These are phyloP conservation scores for Neofusicoccum parvum DNA, from an alignment of 2,329 filamentous ascomycete species.

Conservation along the genomic window DNA sequence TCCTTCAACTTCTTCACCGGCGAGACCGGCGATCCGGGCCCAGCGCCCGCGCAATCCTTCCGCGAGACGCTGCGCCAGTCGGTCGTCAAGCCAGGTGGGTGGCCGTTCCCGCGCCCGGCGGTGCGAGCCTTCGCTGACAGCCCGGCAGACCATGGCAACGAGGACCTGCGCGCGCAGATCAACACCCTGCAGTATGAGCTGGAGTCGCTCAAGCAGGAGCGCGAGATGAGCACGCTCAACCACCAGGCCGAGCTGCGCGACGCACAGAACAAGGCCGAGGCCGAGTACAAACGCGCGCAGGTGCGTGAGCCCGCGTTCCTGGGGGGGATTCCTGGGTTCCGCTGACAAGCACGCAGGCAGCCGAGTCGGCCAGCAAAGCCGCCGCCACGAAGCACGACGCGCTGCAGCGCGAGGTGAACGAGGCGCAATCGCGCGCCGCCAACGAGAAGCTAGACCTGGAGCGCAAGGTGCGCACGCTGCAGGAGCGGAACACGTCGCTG, in stretches of 20 bases:
- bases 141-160: slow-evolving; percentile 53
- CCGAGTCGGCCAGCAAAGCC: slow-evolving; percentile 55
- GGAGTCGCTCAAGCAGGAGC: slow-evolving; percentile 83
- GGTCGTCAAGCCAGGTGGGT: slow-evolving; percentile 35
- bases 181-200: slow-evolving; percentile 87
- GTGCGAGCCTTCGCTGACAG: slow-evolving; percentile 12
- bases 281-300: slow-evolving; percentile 73
- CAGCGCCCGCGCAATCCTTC: slow-evolving; percentile 36
- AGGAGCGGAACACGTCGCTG: slow-evolving; percentile 72
- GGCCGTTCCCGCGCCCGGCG: not conserved
- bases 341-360: slow-evolving; percentile 39
- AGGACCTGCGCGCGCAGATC: slow-evolving; percentile 86
- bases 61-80: slow-evolving; percentile 50
- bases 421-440: slow-evolving; percentile 54
- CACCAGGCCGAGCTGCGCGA: slow-evolving; percentile 85
- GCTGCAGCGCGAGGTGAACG: slow-evolving; percentile 57
- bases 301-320: slow-evolving; percentile 32
- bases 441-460: slow-evolving; percentile 61
- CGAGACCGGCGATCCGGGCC: slow-evolving; percentile 42
- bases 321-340: not conserved
- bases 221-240: slow-evolving; percentile 74
- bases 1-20: slow-evolving; percentile 53
- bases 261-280: slow-evolving; percentile 76
- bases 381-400: slow-evolving; percentile 58
- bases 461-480: slow-evolving; percentile 54